These are phyloP conservation scores for Haplographium delicatum DNA, from an alignment of 495 filamentous ascomycete species.

Conservation along the genomic window DNA sequence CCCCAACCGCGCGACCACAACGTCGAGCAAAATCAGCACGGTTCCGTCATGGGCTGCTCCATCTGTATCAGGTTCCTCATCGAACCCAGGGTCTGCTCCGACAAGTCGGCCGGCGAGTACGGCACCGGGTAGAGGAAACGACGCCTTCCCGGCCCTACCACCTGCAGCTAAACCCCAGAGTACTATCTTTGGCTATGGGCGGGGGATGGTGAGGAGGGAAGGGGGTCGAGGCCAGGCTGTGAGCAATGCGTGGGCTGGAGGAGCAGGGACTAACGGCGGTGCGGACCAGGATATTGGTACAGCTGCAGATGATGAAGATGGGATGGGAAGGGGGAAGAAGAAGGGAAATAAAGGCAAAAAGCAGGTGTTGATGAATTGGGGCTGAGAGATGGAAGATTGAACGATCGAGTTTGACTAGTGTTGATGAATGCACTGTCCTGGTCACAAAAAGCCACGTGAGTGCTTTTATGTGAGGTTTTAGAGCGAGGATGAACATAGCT, in stretches of 20 bases:
- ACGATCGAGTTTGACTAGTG: no score
- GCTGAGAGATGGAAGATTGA: no score
- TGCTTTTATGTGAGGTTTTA: no score
- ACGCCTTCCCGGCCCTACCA: constrained; percentile 72
- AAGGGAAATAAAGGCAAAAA: constrained; percentile 78
- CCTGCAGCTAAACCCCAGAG: constrained; percentile 71
- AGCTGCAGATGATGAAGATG: constrained; percentile 26
- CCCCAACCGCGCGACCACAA: constrained; percentile 28
- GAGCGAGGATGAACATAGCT: no score
- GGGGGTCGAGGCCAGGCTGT: constrained; percentile 21
- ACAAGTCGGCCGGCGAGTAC: constrained; percentile 26
- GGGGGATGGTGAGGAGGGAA: constrained; percentile 62
- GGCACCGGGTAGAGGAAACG: constrained; percentile 4
- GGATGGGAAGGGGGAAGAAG: constrained; percentile 49
- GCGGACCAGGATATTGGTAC: constrained; percentile 31
- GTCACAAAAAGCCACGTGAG: no score
- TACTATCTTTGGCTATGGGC: constrained; percentile 73
- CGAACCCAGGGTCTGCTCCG: constrained; percentile 10
- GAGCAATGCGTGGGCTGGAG: constrained; percentile 23
- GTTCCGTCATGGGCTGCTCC: constrained; percentile 47
- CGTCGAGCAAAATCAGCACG: constrained; percentile 36
- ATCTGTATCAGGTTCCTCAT: constrained; percentile 19
- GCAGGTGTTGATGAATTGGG: constrained; percentile 64
- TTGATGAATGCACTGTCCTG: no score
- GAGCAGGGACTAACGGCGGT: constrained; percentile 29